Conservation (phyloP, 1,284 basidiomycete genomes). For the Cryptococcus deneoformans region DNA sequence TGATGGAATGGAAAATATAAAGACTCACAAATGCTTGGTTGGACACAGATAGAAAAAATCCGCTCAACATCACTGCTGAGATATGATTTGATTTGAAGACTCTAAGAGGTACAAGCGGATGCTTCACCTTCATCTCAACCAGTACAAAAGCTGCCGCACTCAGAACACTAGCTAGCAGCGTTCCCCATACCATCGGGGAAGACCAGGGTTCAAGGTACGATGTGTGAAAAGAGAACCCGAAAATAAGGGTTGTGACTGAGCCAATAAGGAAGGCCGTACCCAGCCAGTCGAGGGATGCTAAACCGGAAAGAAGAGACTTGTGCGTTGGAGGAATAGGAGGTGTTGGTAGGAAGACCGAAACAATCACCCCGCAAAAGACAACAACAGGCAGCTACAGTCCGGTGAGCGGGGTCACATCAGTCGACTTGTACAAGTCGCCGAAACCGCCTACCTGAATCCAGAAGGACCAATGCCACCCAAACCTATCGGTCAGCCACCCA, state of each 20-base stretch:
- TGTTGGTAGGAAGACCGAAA: constrained; percentile 35
- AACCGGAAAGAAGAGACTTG: constrained; percentile 25
- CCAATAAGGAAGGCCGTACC: constrained; percentile 59
- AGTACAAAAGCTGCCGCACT: constrained; percentile 60
- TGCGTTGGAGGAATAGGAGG: constrained; percentile 39
- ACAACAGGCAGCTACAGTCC: constrained; percentile 1
- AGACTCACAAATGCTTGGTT: constrained; percentile 61
- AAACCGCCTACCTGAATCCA: constrained; percentile 32
- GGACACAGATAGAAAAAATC: constrained; percentile 61
- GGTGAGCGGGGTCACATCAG: too few relatives aligned
- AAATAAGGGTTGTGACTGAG: constrained; percentile 67
- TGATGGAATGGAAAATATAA: background rate
- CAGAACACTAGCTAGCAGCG: constrained; percentile 59
- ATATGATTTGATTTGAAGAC: constrained; percentile 71
- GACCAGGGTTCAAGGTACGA: constrained; percentile 77
- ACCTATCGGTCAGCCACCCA: constrained; percentile 43
- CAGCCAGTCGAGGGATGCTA: constrained; percentile 40
- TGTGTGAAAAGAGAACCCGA: constrained; percentile 76
- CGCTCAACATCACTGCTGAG: constrained; percentile 37
- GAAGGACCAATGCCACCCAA: constrained; percentile 45
- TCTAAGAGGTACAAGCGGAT: constrained; percentile 76
- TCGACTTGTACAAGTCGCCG: too few relatives aligned
- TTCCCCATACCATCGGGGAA: constrained; percentile 64
- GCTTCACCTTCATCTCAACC: constrained; percentile 68
- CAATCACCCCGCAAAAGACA: constrained; percentile 28